Evolutionary conservation across 2,329 filamentous ascomycete genomes (phyloP), one percentile per base, ranked within the genome.

Genomic region (Ceratocystis ficicola): DNA sequence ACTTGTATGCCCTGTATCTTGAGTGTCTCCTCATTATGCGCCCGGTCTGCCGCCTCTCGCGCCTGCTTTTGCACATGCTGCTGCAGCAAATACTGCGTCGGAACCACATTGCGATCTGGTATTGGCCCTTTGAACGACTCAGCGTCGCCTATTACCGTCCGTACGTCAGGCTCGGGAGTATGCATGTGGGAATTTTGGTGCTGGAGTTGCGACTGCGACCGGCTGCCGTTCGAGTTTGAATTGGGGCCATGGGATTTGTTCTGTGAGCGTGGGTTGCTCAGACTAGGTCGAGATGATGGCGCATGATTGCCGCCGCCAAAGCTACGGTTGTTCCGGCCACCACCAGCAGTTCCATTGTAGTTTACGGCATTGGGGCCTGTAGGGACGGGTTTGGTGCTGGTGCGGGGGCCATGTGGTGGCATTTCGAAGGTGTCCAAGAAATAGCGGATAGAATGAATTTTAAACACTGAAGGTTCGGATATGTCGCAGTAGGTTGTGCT

Each of bases 1-100:
- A 93, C 88, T 67, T 90, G 84, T 8, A 96, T 87, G 20, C 93
- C 94, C 72, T 94, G 90, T 57, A 97, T 77, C 64, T 93, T 86
- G 69, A 90, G 85, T 68, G 78, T 84, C 72, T 93, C 89, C 74
- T 97, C 92, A 12, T 60, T 59, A 66, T 88, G 86, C 46, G 88
- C 84, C 63, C 89, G 85, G 72, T 89, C 88, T 71, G 87, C 84
- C 48, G 85, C 85, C 68, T 86, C 85, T 22, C 83, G 82, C 57
- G 81, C 80, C 67, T 95, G 81, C 74, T 86, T 86, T 68, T 90
- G 86, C 66, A 97, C 83, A 70, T 85, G 85, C 71, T 90, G 86
- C 73, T 96, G 90, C 70, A 90, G 87, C 69, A 90, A 83, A 76
- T 93, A 97, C 66, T 90, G 89, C 62, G 81, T 77, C 25, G 79